Base-by-base conservation (phyloP, 2,329 filamentous ascomycete species). In the Rutstroemia sp. region DNA sequence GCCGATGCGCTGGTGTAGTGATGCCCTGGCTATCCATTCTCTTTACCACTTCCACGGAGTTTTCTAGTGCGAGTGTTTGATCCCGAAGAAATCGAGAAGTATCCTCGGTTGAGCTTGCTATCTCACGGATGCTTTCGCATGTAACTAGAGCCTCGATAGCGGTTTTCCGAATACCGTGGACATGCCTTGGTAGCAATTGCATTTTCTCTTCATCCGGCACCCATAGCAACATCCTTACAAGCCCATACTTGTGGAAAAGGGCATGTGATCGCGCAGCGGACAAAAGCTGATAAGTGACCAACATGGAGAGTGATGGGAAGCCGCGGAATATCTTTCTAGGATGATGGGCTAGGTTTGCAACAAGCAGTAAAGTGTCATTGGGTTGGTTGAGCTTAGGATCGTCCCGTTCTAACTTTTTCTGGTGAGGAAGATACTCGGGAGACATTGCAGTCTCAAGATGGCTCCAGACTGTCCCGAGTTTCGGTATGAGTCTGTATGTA, bases 191-290 rank as follows among this genome's bases (percentile, higher is more conserved):
- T 7, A 96, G 58, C 1, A 89, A 62, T 1, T 70, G 60, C 6
- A 71, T 65, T 61, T 82, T 82, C 56, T 90, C 86, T 0, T 79
- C 74, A 45, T 85, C 75, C 1, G 80, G 77, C 3, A 85, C 66
- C 85, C 91, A 92, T 41, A 92, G 68, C 1, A 97, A 77, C 75
- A 92, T 86, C 49, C 91, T 83, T 3, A 95, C 85, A 18, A 85
- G 79, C 3, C 92, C 92, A 67, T 90, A 92, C 27, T 77, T 75
- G 64, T 96, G 87, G 63, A 95, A 81, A 0, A 86, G 75, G 0
- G 75, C 71, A 50, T 82, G 76, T 2, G 76, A 73, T 59, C 82
- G 77, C 54, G 88, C 80, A 51, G 79, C 76, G 45, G 71, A 74
- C 63, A 85, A 74, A 57, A 89, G 78, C 66, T 88, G 83, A 66